Evolutionary conservation across 2,329 filamentous ascomycete species (phyloP).

Genomic region (Epicoccum sorghinum): DNA sequence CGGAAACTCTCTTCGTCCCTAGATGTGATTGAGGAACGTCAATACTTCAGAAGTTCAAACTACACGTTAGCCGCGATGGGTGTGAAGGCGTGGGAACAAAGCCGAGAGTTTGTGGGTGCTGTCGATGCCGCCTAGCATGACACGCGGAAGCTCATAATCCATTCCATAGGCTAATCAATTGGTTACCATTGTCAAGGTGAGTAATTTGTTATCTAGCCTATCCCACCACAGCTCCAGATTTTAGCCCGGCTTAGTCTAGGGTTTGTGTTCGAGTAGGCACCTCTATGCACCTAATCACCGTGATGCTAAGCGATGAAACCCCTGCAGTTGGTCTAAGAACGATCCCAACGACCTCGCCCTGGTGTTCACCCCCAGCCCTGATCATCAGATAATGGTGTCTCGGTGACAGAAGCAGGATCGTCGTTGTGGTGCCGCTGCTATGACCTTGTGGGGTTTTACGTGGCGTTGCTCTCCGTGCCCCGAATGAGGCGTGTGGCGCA

Average conservation of each 20-base stretch:
- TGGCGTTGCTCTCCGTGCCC: constrained; percentile 17
- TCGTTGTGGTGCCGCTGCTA: constrained; percentile 14
- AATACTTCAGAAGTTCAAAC: not conserved
- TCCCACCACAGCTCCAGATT: not conserved
- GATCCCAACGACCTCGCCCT: not conserved
- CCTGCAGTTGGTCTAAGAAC: constrained; percentile 5
- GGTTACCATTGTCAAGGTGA: not conserved
- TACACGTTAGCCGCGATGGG: not conserved
- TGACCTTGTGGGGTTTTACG: constrained; percentile 15
- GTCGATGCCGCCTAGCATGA: constrained; percentile 11
- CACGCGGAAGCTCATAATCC: constrained; percentile 2
- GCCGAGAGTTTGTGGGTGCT: constrained; percentile 14
- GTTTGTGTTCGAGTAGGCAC: constrained; percentile 9
- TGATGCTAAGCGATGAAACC: constrained; percentile 14
- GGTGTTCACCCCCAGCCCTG: constrained; percentile 2
- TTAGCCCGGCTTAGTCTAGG: not conserved
- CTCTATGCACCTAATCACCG: constrained; percentile 17
- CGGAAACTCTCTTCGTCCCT: not conserved
- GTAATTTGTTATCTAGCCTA: not conserved
- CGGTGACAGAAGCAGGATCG: constrained; percentile 9
- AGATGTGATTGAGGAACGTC: not conserved
- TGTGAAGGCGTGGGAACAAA: not conserved
- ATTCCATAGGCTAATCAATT: not conserved
- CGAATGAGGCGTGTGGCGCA: constrained; percentile 18
- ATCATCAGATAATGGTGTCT: constrained; percentile 11